Evolutionary conservation across 768 basidiomycete species (phyloP), one percentile per base, ranked within the genome.

Genomic region (Boletellus ananiceps): DNA sequence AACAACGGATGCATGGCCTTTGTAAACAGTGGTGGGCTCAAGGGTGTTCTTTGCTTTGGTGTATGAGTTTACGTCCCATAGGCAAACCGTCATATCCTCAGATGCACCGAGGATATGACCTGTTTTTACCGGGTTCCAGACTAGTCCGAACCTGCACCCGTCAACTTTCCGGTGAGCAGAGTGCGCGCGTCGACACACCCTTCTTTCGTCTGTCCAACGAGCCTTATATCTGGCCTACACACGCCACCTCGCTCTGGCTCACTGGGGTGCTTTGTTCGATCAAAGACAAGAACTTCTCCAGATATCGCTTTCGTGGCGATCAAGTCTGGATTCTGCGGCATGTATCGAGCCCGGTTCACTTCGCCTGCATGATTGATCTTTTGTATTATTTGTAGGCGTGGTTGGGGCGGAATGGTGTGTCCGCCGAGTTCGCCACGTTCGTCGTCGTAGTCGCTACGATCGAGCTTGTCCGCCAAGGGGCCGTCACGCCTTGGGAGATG

Each of bases 251-350:
- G 80, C 64, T 90, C 88, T 3, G 95, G 93, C 61, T 95, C 90
- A 58, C 86, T 94, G 45, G 93, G 81, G 67, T 98, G 95, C 69
- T 96, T 97, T 32, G 96, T 98, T 50, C 96, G 74, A 70, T 99
- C 96, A 69, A 98, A 99, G n/a, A 99, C 72, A 50, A 87, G 73
- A 3, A 98, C 91, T 55, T 96, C 91, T 13, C 95, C 96, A 6
- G 81, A 83, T 8, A 93, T 80, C 18, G 93, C 78, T 68, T 98
- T 98, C 11, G 95, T 98, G 13, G 96, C 96, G 57, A 99, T 88
- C 57, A 99, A 69, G 70, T 98, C 91, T 2, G 93, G 90, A 63
- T 98, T 99, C 69, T 98, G 95, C 6, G 96, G 96, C 94, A 98
- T 98, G 68, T 98, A 99, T 45, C 96, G 83, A 52, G 96, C 96